Percentiles rank a stretch among this genome's conserved stretches.
phyloP scores from a whole-genome alignment of 2,329 filamentous ascomycete genomes.

The Beauveria sp. region DNA sequence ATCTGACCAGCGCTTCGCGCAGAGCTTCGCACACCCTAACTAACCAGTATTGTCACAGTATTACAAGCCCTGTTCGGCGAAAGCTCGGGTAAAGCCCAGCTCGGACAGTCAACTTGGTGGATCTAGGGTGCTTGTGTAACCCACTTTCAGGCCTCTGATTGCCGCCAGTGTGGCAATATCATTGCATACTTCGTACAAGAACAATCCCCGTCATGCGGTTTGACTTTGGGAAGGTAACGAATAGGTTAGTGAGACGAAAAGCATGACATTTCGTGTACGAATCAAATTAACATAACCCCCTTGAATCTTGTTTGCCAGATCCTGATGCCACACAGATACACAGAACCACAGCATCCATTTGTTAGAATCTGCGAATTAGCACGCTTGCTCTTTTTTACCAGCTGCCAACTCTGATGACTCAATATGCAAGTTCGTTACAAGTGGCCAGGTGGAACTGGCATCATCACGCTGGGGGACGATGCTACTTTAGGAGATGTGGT shows the following conservation, averaged over 20 bases:
- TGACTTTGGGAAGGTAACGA: no score
- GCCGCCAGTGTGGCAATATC: background rate
- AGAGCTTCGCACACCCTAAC: no score
- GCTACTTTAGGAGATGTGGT: slow-evolving; percentile 54
- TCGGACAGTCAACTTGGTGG: no score
- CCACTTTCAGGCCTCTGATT: background rate
- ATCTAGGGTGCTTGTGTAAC: slow-evolving; percentile 2
- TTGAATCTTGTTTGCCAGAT: background rate
- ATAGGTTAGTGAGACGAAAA: no score
- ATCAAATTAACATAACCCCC: no score
- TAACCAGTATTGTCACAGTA: no score
- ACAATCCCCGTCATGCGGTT: no score
- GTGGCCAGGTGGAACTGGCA: slow-evolving; percentile 64
- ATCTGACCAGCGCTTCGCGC: no score
- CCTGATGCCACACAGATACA: background rate
- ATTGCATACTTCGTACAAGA: background rate
- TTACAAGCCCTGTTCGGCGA: no score
- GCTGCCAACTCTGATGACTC: background rate
- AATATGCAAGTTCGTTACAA: slow-evolving; percentile 70
- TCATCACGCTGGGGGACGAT: slow-evolving; percentile 59
- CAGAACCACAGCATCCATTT: background rate
- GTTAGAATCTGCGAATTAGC: background rate
- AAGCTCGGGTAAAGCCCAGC: no score
- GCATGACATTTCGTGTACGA: no score
- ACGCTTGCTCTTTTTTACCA: background rate